Evolutionary conservation across 805 yeast species (phyloP).

Genomic region (Dipodascopsis uninucleata): DNA sequence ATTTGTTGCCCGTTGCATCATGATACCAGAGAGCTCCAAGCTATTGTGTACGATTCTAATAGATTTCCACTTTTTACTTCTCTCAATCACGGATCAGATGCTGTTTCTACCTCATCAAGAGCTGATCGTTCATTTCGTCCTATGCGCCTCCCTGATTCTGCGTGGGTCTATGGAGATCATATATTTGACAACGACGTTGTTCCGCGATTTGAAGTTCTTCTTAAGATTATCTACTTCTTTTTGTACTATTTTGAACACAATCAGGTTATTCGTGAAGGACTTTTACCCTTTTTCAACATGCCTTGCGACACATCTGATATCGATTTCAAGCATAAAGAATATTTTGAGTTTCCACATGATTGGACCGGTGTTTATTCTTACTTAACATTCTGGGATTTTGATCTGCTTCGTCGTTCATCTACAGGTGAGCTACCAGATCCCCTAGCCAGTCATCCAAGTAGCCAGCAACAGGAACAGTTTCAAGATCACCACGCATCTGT

Average conservation of each 20-base stretch:
- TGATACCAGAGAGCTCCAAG: conserved; percentile 21
- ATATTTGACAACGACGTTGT: conserved; percentile 3
- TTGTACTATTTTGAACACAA: conserved; percentile 16
- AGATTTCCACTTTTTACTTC: conserved; percentile 24
- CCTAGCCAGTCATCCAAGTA: too few relatives aligned
- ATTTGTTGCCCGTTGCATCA: conserved; percentile 9
- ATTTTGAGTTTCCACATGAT: conserved; percentile 21
- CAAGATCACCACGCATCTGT: too few relatives aligned
- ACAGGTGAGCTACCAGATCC: too few relatives aligned
- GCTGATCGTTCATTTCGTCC: conserved; percentile 7
- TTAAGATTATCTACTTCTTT: conserved; percentile 20
- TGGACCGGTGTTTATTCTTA: conserved; percentile 26
- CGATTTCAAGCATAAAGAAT: conserved; percentile 3
- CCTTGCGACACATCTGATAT: conserved; percentile 21
- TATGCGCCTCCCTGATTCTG: conserved; percentile 17
- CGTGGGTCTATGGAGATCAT: conserved; percentile 15
- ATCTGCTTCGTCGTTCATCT: conserved; percentile 19
- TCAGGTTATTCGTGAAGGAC: conserved; percentile 16
- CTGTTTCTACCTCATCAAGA: background rate
- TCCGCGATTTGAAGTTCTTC: conserved; percentile 21
- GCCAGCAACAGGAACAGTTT: too few relatives aligned
- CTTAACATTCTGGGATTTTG: conserved; percentile 27
- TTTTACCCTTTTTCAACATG: conserved; percentile 23
- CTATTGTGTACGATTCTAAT: conserved; percentile 23
- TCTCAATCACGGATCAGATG: conserved; percentile 1